phyloP scores from a whole-genome alignment of 441 rosid genomes.

The Macaranga tanarius region DNA sequence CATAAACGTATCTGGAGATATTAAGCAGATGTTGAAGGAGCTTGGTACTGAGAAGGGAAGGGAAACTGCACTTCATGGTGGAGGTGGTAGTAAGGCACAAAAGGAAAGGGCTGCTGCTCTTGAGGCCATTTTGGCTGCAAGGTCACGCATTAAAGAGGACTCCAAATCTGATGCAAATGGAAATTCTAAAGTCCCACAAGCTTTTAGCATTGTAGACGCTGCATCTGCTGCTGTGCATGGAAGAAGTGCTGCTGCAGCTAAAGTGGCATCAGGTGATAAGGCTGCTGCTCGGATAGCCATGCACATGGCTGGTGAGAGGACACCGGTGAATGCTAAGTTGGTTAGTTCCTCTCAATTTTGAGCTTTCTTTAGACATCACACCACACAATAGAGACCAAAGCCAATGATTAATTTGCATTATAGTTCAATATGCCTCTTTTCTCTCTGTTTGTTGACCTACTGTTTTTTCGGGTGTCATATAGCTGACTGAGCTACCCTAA shows the following conservation, averaged over 20 bases:
- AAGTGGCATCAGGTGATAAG: conserved; percentile 74
- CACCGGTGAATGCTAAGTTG: conserved; percentile 78
- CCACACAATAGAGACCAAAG: neutral
- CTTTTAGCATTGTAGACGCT: conserved; percentile 87
- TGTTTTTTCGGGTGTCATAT: neutral
- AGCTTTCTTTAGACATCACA: conserved; percentile 7
- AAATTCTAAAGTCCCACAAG: conserved; percentile 44
- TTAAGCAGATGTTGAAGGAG: conserved; percentile 82
- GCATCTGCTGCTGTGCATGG: conserved; percentile 97
- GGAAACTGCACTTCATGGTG: conserved; percentile 82
- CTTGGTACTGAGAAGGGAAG: conserved; percentile 93
- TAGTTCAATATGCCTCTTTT: conserved; percentile 1
- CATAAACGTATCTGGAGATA: conserved; percentile 77
- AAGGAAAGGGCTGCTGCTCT: conserved; percentile 94
- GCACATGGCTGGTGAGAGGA: conserved; percentile 98
- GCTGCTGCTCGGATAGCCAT: conserved; percentile 90
- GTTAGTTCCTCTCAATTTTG: conserved; percentile 42
- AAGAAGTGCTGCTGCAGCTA: conserved; percentile 93
- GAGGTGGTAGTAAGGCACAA: conserved; percentile 93
- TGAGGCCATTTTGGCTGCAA: conserved; percentile 77
- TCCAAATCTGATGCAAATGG: conserved; percentile 54
- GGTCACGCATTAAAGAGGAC: conserved; percentile 68
- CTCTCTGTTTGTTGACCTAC: neutral
- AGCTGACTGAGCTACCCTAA: conserved; percentile 3
- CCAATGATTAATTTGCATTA: conserved; percentile 5